Base-by-base conservation (phyloP, 768 basidiomycete genomes). In the Collybiopsis luxurians region DNA sequence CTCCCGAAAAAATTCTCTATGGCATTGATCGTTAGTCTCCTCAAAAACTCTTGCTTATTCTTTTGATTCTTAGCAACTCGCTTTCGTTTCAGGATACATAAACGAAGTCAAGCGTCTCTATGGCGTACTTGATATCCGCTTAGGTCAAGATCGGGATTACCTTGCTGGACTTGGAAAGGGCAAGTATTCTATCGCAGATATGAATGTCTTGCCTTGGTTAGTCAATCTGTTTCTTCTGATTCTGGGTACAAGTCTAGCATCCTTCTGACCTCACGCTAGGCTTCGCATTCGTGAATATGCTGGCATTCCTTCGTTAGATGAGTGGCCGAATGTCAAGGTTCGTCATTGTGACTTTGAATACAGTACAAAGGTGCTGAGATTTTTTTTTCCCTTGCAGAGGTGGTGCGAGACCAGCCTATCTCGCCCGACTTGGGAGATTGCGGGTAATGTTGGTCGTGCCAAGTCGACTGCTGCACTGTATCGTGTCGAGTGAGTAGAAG, bases 101-200 rank as follows among this genome's bases (percentile, higher is more conserved):
- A 84, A 91, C 26, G 95, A 96, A 76, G 90, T 91, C 3, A 85
- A 83, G 62, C 83, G 95, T 23, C 78, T 95, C 24, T 94, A 89
- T 66, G 75, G 82, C 19, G 94, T 95, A 3, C 80, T 95, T 43
- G 84, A 95, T 64, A 83, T 86, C 48, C 83, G 88, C 23, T 80
- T 95, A 23, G 21, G 21, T 69, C 75, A 44, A 81, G 77, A 53
- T 80, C 89, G n/a, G 90, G 93, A 39, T 95, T 80, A 68, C 82
- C 95, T 17, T 4, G 90, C 81, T 21, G 92, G 94, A 17, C 72
- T 84, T 13, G 86, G 82, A 0, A 75, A 75, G 56, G 90, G 89
- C 24, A 85, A 81, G 63, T 82, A 79, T 66, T 83, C 78, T 43
- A 70, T 94, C 47, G 93, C 89, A 6, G 90, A 92, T 63, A 71